Evolutionary conservation across 805 yeast species (phyloP).

Genomic region (Tetrapisispora iriomotensis): DNA sequence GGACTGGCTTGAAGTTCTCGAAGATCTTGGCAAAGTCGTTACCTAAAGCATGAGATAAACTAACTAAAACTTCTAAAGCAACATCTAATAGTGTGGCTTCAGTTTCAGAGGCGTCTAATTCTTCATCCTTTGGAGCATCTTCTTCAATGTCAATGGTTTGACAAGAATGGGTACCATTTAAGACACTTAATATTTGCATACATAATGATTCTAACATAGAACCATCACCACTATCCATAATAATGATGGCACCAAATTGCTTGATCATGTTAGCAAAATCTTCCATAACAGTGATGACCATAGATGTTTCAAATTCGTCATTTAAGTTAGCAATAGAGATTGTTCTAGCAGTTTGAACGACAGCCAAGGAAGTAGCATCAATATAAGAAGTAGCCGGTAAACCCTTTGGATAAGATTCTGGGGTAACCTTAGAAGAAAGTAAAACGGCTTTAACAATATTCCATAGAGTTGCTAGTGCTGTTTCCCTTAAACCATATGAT

Average conservation of each 20-base stretch:
- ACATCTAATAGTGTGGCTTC: slow-evolving; percentile 70
- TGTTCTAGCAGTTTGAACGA: slow-evolving; percentile 58
- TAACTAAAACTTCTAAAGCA: slow-evolving; percentile 75
- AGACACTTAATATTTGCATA: slow-evolving; percentile 55
- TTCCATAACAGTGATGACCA: slow-evolving; percentile 73
- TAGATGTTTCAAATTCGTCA: slow-evolving; percentile 75
- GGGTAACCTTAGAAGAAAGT: slow-evolving; percentile 36
- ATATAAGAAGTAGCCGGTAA: slow-evolving; percentile 52
- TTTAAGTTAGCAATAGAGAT: slow-evolving; percentile 52
- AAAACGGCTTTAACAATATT: slow-evolving; percentile 66
- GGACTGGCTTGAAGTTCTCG: slow-evolving; percentile 55
- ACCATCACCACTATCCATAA: slow-evolving; percentile 50
- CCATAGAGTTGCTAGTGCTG: slow-evolving; percentile 78
- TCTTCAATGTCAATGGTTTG: slow-evolving; percentile 69
- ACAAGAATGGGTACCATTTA: slow-evolving; percentile 76
- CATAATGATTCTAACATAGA: slow-evolving; percentile 60
- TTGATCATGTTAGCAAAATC: slow-evolving; percentile 57
- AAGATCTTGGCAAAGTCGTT: slow-evolving; percentile 69
- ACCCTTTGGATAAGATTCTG: slow-evolving; percentile 51
- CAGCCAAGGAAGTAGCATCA: slow-evolving; percentile 44
- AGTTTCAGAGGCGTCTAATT: slow-evolving; percentile 46
- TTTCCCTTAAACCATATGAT: slow-evolving; percentile 85
- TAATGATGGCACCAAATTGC: slow-evolving; percentile 58
- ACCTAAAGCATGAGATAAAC: slow-evolving; percentile 67
- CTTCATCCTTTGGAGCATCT: slow-evolving; percentile 45